A percentile compares a stretch with the other conserved stretches of the same genome.
phyloP scores from a whole-genome alignment of 306 rosid species.

The Canavalia gladiata region DNA sequence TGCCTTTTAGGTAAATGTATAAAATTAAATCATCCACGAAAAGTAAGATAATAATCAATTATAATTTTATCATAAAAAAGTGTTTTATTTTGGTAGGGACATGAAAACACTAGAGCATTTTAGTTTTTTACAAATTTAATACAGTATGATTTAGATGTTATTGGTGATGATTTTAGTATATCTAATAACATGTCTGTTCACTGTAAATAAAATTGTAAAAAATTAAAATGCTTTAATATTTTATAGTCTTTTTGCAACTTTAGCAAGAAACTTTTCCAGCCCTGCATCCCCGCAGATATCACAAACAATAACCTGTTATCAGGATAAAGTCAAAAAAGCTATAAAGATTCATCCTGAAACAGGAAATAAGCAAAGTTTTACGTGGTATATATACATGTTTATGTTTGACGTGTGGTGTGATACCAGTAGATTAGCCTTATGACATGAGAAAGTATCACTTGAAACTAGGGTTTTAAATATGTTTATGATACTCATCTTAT shows the following conservation, averaged over 20 bases:
- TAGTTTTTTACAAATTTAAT: neutral
- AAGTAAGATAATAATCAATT: too few relatives aligned
- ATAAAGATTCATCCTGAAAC: slow-evolving; percentile 16
- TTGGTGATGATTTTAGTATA: neutral
- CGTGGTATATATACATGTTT: neutral
- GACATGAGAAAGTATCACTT: neutral
- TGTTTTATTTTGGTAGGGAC: neutral
- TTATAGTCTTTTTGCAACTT: neutral
- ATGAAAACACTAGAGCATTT: neutral
- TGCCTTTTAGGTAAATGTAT: too few relatives aligned
- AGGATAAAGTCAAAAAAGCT: neutral
- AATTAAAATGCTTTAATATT: neutral
- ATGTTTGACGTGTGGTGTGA: neutral
- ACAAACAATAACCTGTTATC: slow-evolving; percentile 48
- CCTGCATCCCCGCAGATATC: slow-evolving; percentile 46
- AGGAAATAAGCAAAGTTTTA: slow-evolving; percentile 2
- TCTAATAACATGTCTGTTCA: neutral
- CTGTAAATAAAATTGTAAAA: neutral
- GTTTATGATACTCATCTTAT: neutral
- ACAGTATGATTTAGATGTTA: neutral
- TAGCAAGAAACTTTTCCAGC: slow-evolving; percentile 29
- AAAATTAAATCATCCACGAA: too few relatives aligned
- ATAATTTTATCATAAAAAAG: too few relatives aligned
- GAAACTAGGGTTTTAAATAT: too few relatives aligned
- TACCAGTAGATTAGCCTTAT: neutral